Conservation (phyloP, 2,329 filamentous ascomycete species). For the Dryadomyces quercus-mongolicae region DNA sequence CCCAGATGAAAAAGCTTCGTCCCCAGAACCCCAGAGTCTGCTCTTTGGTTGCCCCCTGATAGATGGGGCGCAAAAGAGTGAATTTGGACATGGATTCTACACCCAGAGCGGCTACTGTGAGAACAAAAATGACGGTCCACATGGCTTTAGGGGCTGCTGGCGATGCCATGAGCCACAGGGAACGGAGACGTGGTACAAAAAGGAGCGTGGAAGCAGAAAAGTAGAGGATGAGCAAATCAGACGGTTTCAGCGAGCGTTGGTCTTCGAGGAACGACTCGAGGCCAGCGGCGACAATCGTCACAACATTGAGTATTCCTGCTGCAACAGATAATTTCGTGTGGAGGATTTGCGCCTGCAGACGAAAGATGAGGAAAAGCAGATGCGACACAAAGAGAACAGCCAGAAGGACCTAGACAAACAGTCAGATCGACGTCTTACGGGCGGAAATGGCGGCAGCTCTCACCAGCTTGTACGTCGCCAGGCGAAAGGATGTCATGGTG, state of each 20-base stretch:
- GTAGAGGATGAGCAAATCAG: not conserved
- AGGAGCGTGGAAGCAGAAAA: not conserved
- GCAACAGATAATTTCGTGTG: not conserved
- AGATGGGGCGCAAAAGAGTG: not conserved
- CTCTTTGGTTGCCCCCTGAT: not conserved
- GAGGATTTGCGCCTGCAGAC: not conserved
- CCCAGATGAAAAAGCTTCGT: not conserved
- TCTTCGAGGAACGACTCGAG: not conserved
- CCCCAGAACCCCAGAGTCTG: not conserved
- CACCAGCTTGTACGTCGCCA: not conserved
- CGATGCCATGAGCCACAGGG: not conserved
- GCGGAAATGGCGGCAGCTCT: not conserved
- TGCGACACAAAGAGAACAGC: not conserved
- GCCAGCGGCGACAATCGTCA: not conserved
- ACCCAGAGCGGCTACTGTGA: not conserved
- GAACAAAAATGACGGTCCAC: not conserved
- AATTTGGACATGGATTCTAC: not conserved
- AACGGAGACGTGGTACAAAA: not conserved
- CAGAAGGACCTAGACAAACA: not conserved
- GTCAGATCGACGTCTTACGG: not conserved
- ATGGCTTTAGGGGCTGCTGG: not conserved
- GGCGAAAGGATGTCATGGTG: not conserved
- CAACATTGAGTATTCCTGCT: not conserved
- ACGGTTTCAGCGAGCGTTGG: not conserved
- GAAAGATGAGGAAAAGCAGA: not conserved